Percentiles rank a stretch among this genome's conserved stretches.
phyloP scores from a whole-genome alignment of 2,329 filamentous ascomycete genomes.

The Tolypocladium nubicola region DNA sequence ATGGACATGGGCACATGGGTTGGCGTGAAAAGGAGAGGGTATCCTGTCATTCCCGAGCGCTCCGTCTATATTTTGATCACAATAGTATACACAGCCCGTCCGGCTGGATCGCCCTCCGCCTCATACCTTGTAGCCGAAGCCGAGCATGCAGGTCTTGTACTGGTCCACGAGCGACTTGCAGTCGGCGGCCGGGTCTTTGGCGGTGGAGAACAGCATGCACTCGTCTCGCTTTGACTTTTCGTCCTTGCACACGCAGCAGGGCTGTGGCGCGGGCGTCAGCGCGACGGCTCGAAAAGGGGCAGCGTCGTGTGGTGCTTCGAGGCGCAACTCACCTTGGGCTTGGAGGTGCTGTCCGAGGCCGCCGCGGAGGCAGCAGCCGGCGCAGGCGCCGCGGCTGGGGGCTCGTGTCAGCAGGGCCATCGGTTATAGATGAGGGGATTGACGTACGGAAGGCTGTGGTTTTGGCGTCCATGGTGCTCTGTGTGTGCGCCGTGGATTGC shows the following conservation, averaged over 20 bases:
- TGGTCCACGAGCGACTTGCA: constrained; percentile 74
- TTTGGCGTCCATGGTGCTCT: constrained; percentile 22
- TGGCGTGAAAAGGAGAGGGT: not conserved
- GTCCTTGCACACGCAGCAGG: constrained; percentile 95
- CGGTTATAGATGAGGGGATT: not conserved
- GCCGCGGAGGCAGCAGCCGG: constrained; percentile 14
- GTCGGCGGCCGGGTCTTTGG: constrained; percentile 70
- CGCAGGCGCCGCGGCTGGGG: not conserved
- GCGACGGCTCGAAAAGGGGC: constrained; percentile 1
- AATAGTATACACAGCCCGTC: constrained; percentile 12
- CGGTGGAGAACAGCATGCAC: constrained; percentile 95
- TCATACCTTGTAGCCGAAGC: constrained; percentile 74
- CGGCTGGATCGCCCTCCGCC: not conserved
- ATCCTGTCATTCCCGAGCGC: constrained; percentile 3
- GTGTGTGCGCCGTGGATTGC: not conserved
- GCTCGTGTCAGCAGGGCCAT: not conserved
- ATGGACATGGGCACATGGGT: not conserved
- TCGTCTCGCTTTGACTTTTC: constrained; percentile 91
- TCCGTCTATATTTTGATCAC: constrained; percentile 5
- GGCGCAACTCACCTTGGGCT: constrained; percentile 29
- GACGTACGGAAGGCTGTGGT: constrained; percentile 15
- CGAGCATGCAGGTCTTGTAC: constrained; percentile 87
- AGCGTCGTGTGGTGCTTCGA: not conserved
- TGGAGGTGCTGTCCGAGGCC: constrained; percentile 21
- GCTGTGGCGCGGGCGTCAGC: constrained; percentile 38